Conservation (phyloP, 2,329 filamentous ascomycete genomes). For the Fusarium goolgardi region DNA sequence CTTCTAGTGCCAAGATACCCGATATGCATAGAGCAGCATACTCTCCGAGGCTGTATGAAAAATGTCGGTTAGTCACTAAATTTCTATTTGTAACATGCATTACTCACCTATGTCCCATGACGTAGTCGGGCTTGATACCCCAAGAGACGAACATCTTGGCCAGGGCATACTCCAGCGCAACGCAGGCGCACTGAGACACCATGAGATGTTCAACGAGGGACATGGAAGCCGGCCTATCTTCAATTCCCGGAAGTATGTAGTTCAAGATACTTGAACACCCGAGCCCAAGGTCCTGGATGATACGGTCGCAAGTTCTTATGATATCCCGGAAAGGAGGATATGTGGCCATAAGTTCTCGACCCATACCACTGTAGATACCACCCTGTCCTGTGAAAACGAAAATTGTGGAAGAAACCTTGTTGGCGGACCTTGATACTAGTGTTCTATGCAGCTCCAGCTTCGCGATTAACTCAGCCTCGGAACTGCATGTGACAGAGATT, state of each 20-base stretch:
- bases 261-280: background rate
- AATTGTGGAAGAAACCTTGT: background rate
- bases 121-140: background rate
- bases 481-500: background rate
- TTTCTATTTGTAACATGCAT: fast-evolving
- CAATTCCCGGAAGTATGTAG: background rate
- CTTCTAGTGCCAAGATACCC: background rate
- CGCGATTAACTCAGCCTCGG: background rate
- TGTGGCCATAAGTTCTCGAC: background rate
- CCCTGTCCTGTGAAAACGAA: slow-evolving; percentile 8
- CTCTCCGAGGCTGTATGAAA: background rate
- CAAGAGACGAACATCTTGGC: background rate
- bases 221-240: background rate
- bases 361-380: slow-evolving; percentile 1
- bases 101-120: slow-evolving; percentile 10
- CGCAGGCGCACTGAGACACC: background rate
- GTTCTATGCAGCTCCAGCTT: background rate
- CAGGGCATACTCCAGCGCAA: background rate
- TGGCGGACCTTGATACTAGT: background rate
- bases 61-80: background rate
- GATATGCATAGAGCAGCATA: background rate
- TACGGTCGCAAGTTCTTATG: background rate
- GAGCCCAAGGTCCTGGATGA: background rate
- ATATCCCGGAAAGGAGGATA: background rate
- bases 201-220: background rate